Evolutionary conservation across 805 yeast genomes (phyloP), one percentile per base, ranked within the genome.

Genomic region (Scheffersomyces lignosus): DNA sequence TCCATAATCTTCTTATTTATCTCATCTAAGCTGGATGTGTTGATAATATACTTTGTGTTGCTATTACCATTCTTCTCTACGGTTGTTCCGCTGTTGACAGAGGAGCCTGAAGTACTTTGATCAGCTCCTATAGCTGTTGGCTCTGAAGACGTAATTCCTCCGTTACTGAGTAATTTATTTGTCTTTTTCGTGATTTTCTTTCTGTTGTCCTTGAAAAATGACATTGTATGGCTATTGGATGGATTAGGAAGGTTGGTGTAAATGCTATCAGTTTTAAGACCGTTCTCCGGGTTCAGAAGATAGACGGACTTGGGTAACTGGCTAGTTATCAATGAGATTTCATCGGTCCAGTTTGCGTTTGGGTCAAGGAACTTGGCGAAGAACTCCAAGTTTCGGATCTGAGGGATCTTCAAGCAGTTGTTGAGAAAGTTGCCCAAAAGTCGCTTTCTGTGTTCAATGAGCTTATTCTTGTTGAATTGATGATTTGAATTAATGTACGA

Each of bases 341-440:
- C 95, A 52, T 90, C 96, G 16, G 75, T 70, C 91, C 96, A 93
- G 47, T 78, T 76, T 9, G 87, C 78, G 42, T 83, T 83, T 5
- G 98, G 96, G 54, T 89, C 93, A 38, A 93, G 60, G 52, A 93
- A 93, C 53, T 83, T 79, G 27, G 79, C 73, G 51, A 89, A 87
- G 15, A 85, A 79, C 14, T 72, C 71, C 45, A 81, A 76, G 17
- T 71, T 70, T 27, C 79, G 62, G 15, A 93, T 71, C 44, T 72
- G 76, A 1, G 68, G 65, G 31, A 81, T 79, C 7, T 64, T 59
- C 36, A 78, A 51, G 57, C 98, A 91, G 43, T 89, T 73, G 52
- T 86, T 86, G 39, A 93, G 68, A 53, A 93, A 93, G 15, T 78
- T 80, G 0, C 84, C 71, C 30, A 90, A 73, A 73, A 86, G 74